phyloP scores from a whole-genome alignment of 1,284 basidiomycete species.

The Ceratobasidium sp. region DNA sequence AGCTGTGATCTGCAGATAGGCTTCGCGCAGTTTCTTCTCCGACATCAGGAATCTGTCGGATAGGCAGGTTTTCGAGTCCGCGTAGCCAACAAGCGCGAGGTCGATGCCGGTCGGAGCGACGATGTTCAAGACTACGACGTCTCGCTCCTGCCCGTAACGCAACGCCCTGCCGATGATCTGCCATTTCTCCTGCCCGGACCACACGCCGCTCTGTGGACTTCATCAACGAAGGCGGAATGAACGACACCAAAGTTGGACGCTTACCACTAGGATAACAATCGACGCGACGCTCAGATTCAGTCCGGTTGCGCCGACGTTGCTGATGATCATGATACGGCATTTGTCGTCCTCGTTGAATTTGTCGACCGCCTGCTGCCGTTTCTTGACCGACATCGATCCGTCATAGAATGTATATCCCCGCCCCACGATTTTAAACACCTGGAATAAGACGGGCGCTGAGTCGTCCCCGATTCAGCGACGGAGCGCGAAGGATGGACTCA shows the following conservation, averaged over 20 bases:
- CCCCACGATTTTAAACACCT: constrained; percentile 11
- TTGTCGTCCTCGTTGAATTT: neutral
- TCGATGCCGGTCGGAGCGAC: constrained; percentile 5
- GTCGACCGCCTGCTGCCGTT: neutral
- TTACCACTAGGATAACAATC: neutral
- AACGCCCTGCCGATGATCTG: constrained; percentile 20
- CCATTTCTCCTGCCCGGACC: constrained; percentile 18
- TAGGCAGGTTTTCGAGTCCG: constrained; percentile 1
- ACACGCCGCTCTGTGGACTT: constrained; percentile 10
- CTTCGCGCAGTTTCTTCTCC: neutral
- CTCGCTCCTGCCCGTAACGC: constrained; percentile 15
- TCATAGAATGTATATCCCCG: neutral
- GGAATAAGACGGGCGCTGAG: no score
- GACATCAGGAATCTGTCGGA: constrained; percentile 6
- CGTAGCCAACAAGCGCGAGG: constrained; percentile 23
- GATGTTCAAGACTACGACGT: constrained; percentile 10
- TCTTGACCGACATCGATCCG: neutral
- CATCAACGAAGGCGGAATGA: neutral
- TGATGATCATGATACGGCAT: constrained; percentile 32
- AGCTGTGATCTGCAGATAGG: neutral
- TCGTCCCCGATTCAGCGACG: no score
- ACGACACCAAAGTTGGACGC: neutral
- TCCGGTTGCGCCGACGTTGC: constrained; percentile 29
- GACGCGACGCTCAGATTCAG: constrained; percentile 10
- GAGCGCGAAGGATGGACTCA: neutral